Evolutionary conservation across 192 early-diverging fungal genomes (phyloP).

Genomic region (Coemansia sp.): DNA sequence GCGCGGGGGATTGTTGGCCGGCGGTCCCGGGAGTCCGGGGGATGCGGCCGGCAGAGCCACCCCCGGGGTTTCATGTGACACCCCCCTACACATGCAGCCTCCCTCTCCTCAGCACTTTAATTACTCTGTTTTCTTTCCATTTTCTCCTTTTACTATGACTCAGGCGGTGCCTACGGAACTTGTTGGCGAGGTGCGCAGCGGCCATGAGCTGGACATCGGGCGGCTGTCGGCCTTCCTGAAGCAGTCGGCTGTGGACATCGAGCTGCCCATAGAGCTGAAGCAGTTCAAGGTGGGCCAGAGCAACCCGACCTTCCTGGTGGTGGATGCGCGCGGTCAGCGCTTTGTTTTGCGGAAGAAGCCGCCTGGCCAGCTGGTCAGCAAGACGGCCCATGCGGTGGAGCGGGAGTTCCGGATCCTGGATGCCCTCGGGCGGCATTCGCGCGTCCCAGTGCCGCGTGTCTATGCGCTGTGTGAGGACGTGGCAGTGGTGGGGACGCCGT

Average conservation of each 20-base stretch:
- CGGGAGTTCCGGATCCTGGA: constrained; percentile 78
- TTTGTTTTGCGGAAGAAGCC: constrained; percentile 93
- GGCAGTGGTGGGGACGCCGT: constrained; percentile 82
- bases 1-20: too few relatives aligned
- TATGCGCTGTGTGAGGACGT: constrained; percentile 82
- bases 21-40: too few relatives aligned
- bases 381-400: constrained; percentile 88
- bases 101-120: background rate
- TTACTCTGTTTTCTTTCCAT: background rate
- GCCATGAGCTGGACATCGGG: constrained; percentile 57
- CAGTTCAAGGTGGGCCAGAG: constrained; percentile 92
- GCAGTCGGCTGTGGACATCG: constrained; percentile 49
- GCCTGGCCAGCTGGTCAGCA: constrained; percentile 73
- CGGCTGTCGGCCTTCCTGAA: constrained; percentile 59
- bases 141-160: background rate
- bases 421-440: constrained; percentile 64
- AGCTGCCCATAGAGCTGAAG: constrained; percentile 58
- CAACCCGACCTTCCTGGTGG: constrained; percentile 90
- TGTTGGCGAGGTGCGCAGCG: constrained; percentile 27
- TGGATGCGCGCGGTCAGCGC: constrained; percentile 55
- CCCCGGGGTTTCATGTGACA: background rate
- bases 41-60: too few relatives aligned
- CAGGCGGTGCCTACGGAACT: constrained; percentile 8
- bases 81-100: background rate
- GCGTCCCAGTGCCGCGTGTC: constrained; percentile 86